These are phyloP conservation scores for Truncatella angustata DNA, from an alignment of 2,329 filamentous ascomycete species.

Conservation along the genomic window DNA sequence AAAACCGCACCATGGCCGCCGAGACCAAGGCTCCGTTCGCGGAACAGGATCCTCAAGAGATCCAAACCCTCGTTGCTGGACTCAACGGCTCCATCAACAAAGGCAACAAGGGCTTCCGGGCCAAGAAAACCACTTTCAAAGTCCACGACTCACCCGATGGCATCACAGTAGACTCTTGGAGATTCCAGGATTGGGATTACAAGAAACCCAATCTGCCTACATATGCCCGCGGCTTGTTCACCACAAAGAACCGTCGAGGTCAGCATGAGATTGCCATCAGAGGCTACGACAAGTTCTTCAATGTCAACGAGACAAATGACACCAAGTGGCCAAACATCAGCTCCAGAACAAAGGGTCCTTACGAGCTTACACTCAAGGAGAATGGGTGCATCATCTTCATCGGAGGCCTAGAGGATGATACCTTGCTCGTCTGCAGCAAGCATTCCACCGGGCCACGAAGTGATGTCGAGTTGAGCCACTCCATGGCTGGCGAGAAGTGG, in stretches of 20 bases:
- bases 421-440: constrained; percentile 95
- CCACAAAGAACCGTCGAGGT: constrained; percentile 64
- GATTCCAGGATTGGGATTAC: constrained; percentile 93
- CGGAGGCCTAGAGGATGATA: constrained; percentile 83
- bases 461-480: constrained; percentile 75
- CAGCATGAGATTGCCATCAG: constrained; percentile 77
- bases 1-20: constrained; percentile 7
- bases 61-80: constrained; percentile 62
- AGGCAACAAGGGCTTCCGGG: constrained; percentile 61
- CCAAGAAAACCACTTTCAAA: constrained; percentile 77
- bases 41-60: constrained; percentile 67
- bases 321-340: constrained; percentile 84
- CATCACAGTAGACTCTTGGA: constrained; percentile 83
- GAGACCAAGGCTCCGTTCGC: constrained; percentile 55
- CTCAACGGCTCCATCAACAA: constrained; percentile 59
- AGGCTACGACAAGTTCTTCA: constrained; percentile 99
- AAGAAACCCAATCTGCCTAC: constrained; percentile 83
- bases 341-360: constrained; percentile 75
- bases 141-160: constrained; percentile 62
- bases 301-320: constrained; percentile 75
- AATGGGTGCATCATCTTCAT: constrained; percentile 99
- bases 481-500: constrained; percentile 77
- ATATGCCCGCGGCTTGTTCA: constrained; percentile 92
- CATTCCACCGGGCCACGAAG: constrained; percentile 85
- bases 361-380: constrained; percentile 95